Conservation (phyloP, 164 flowering plant species). For the Santalum album region DNA sequence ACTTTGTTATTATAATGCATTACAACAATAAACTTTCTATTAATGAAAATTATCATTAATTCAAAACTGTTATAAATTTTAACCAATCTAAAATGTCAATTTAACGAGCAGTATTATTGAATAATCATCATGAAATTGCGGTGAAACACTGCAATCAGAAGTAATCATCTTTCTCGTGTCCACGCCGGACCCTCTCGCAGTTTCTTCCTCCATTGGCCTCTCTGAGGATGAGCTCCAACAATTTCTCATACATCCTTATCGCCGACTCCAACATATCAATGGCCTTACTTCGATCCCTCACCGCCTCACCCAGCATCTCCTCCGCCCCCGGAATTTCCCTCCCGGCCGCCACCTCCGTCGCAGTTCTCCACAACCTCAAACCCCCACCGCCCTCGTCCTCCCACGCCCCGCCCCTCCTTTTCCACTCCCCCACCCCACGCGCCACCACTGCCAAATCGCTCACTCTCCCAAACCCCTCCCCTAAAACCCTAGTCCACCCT, state of each 20-base stretch:
- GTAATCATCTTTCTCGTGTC: no score
- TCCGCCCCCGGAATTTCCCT: constrained; percentile 28
- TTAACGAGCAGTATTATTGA: no score
- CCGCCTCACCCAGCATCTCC: constrained; percentile 22
- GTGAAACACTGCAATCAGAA: no score
- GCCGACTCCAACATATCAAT: constrained; percentile 35
- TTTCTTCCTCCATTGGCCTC: constrained; percentile 25
- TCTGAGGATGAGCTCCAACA: constrained; percentile 39
- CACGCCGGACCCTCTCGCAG: neutral
- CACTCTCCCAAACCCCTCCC: no score
- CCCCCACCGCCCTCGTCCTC: constrained; percentile 23
- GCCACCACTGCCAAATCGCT: no score
- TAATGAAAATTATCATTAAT: no score
- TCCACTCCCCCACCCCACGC: constrained; percentile 25
- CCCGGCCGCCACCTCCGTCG: neutral
- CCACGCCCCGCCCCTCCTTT: constrained; percentile 16
- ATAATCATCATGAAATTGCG: no score
- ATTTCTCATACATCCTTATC: constrained; percentile 30
- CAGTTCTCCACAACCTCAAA: constrained; percentile 20
- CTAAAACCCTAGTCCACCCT: no score
- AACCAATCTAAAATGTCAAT: no score
- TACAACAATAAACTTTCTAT: no score
- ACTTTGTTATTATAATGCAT: no score
- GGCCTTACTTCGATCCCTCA: constrained; percentile 26
- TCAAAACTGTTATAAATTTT: no score